Evolutionary conservation across 257 asterid species (phyloP).

Genomic region (Solanum sitiens): DNA sequence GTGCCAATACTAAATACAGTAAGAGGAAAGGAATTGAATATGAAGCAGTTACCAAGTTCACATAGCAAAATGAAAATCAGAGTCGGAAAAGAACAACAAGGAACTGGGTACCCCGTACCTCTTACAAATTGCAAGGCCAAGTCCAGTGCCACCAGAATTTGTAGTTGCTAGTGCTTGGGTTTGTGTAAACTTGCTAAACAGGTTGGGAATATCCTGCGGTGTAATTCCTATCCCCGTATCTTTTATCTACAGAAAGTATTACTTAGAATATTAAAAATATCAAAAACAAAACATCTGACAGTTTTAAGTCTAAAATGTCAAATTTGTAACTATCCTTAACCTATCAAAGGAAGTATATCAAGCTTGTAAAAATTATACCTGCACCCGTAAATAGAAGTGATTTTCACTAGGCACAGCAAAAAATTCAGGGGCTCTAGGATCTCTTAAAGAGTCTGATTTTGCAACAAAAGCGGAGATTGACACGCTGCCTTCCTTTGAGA

Average conservation of each 20-base stretch:
- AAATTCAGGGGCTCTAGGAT: slow-evolving; percentile 77
- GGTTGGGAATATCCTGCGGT: slow-evolving; percentile 78
- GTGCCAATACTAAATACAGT: neutral
- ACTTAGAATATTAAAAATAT: neutral
- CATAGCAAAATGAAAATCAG: neutral
- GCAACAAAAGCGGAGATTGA: slow-evolving; percentile 74
- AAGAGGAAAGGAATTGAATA: neutral
- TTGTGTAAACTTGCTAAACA: slow-evolving; percentile 87
- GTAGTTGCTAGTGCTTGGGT: slow-evolving; percentile 58
- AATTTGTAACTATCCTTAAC: neutral
- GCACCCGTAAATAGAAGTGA: slow-evolving; percentile 79
- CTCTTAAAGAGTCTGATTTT: slow-evolving; percentile 69
- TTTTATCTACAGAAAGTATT: slow-evolving; percentile 48
- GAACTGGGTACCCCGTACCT: slow-evolving; percentile 54
- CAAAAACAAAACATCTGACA: neutral
- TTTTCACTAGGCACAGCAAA: slow-evolving; percentile 59
- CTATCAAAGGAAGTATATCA: neutral
- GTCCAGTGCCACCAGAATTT: slow-evolving; percentile 85
- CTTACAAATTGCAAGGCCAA: slow-evolving; percentile 91
- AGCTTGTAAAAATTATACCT: slow-evolving; percentile 32
- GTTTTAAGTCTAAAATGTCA: neutral
- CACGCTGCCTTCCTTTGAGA: slow-evolving; percentile 84
- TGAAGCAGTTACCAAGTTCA: neutral
- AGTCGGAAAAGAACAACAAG: neutral
- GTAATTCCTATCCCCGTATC: slow-evolving; percentile 86